These are phyloP conservation scores for Hanseniaspora sp. DNA, from an alignment of 1,139 yeast genomes.

Conservation along the genomic window DNA sequence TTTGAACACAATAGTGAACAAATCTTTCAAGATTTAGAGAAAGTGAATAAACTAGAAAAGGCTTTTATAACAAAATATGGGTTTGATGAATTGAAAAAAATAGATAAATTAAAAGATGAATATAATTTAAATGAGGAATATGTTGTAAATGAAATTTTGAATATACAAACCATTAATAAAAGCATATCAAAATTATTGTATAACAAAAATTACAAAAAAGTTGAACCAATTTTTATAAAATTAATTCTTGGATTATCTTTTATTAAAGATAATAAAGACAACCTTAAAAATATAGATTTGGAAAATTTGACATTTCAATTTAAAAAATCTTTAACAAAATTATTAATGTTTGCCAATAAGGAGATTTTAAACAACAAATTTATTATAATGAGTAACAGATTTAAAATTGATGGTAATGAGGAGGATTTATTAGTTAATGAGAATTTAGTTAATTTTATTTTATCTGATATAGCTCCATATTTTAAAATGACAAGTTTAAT, in stretches of 20 bases:
- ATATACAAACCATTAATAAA: constrained; percentile 1
- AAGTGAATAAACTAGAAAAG: background rate
- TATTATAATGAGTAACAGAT: background rate
- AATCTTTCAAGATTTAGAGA: background rate
- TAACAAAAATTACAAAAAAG: background rate
- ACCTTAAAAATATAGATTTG: background rate
- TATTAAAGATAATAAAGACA: background rate
- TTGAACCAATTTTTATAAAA: background rate
- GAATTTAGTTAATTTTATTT: background rate
- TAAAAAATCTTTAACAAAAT: background rate
- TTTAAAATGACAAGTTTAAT: background rate
- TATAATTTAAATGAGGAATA: constrained; percentile 4
- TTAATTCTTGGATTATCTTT: background rate
- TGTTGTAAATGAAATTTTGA: background rate
- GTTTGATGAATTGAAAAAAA: background rate
- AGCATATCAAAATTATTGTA: background rate
- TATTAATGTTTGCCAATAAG: background rate
- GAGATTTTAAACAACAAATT: background rate
- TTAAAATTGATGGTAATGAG: background rate
- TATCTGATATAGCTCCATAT: background rate
- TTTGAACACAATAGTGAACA: constrained; percentile 1
- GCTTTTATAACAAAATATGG: background rate
- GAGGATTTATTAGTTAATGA: background rate
- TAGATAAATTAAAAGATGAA: background rate
- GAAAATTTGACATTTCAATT: constrained; percentile 5